A percentile compares a stretch with the other conserved stretches of the same genome.
These are phyloP conservation scores for Sodiomyces alkalinus DNA, from an alignment of 2,329 filamentous ascomycete genomes.

Conservation along the genomic window DNA sequence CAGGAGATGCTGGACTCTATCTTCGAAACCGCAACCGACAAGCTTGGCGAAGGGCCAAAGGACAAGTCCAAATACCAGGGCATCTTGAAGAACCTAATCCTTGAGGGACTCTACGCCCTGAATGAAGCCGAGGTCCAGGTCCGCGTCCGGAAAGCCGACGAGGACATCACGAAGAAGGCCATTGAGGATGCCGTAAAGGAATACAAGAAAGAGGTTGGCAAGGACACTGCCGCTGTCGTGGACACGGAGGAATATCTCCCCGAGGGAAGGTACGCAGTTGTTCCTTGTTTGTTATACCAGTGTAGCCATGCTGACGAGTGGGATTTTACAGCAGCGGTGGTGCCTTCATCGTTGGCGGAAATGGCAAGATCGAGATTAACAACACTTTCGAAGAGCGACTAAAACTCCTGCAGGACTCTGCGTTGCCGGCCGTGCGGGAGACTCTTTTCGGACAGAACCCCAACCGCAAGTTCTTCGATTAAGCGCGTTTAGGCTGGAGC, in stretches of 20 bases:
- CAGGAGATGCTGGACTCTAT: constrained; percentile 85
- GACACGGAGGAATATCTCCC: constrained; percentile 69
- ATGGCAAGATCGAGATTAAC: constrained; percentile 94
- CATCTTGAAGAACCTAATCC: constrained; percentile 63
- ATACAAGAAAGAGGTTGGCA: constrained; percentile 66
- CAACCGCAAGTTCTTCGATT: constrained; percentile 94
- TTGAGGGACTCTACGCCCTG: constrained; percentile 83
- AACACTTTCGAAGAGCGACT: constrained; percentile 94
- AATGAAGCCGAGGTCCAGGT: constrained; percentile 65
- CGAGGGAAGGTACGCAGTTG: constrained; percentile 71
- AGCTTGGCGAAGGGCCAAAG: constrained; percentile 48
- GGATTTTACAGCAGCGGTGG: constrained; percentile 66
- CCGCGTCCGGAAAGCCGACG: constrained; percentile 67
- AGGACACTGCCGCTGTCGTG: constrained; percentile 53
- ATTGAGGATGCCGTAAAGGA: constrained; percentile 62
- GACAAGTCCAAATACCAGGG: constrained; percentile 61
- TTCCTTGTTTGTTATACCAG: too few species aligned
- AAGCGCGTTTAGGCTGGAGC: constrained; percentile 15
- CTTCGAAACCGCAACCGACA: constrained; percentile 66
- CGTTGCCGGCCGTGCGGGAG: constrained; percentile 70
- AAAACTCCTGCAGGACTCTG: constrained; percentile 67
- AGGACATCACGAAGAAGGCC: constrained; percentile 60
- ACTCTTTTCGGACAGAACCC: constrained; percentile 87
- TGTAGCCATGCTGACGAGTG: too few species aligned
- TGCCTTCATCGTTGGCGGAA: constrained; percentile 61